Evolutionary conservation across 805 yeast genomes (phyloP).

Genomic region (Ogataea kodamae): DNA sequence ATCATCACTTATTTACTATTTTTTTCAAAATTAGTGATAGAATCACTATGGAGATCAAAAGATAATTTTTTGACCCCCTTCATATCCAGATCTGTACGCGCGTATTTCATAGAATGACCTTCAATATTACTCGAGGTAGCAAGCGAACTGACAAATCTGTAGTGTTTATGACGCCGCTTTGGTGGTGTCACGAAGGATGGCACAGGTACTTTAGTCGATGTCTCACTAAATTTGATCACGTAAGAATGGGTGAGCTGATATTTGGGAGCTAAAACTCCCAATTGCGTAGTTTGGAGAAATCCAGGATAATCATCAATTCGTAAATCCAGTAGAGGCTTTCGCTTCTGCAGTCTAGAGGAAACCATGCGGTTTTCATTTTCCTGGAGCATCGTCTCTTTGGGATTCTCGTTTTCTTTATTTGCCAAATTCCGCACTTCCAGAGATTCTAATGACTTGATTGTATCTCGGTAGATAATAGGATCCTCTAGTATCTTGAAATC

Average conservation of each 20-base stretch:
- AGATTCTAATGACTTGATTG: constrained; percentile 7
- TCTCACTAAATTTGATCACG: constrained; percentile 13
- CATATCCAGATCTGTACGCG: constrained; percentile 6
- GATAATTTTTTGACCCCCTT: constrained; percentile 8
- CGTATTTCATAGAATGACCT: constrained; percentile 1
- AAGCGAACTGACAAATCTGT: constrained; percentile 17
- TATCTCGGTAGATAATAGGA: constrained; percentile 12
- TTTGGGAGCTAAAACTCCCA: constrained; percentile 21
- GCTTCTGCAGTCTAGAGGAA: constrained; percentile 4
- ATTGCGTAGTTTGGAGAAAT: constrained; percentile 12
- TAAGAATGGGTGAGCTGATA: constrained; percentile 18
- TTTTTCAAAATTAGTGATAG: constrained; percentile 6
- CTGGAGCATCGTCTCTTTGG: not conserved
- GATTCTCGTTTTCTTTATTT: constrained; percentile 17
- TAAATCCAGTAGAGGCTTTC: constrained; percentile 14
- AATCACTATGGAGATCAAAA: constrained; percentile 18
- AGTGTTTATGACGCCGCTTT: constrained; percentile 15
- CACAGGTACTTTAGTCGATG: constrained; percentile 3
- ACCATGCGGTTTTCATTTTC: constrained; percentile 3
- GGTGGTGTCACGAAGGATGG: constrained; percentile 27
- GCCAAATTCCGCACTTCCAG: constrained; percentile 7
- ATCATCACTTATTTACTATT: constrained; percentile 2
- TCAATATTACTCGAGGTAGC: not conserved
- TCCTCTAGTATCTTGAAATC: constrained; percentile 24
- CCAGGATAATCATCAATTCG: constrained; percentile 21